Evolutionary conservation across 257 asterid species (phyloP).

Genomic region (Forsythia suspensa): DNA sequence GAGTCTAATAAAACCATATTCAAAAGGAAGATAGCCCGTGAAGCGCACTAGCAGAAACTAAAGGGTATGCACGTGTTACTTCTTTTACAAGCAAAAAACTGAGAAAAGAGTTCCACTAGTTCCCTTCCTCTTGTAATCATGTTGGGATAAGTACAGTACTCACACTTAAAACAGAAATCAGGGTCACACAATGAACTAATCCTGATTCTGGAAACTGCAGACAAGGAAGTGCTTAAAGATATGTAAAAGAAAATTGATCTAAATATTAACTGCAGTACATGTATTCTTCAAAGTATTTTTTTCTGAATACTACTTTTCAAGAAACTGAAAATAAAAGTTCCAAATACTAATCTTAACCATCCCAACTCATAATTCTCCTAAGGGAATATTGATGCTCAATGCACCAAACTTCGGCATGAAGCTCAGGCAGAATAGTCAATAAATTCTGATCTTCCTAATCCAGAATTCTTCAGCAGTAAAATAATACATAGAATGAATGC

Average conservation of each 20-base stretch:
- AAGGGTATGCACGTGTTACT: neutral
- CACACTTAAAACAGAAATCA: neutral
- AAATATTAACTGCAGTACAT: neutral
- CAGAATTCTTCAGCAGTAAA: neutral
- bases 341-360: neutral
- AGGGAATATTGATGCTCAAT: neutral
- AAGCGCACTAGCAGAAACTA: neutral
- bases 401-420: neutral
- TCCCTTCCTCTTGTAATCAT: neutral
- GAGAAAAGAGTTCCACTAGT: neutral
- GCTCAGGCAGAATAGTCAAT: neutral
- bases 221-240: neutral
- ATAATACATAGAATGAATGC: neutral
- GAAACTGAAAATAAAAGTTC: neutral
- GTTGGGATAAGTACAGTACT: neutral
- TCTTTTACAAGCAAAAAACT: neutral
- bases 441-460: neutral
- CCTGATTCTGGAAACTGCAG: neutral
- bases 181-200: neutral
- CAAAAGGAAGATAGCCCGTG: neutral
- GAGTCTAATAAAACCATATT: neutral
- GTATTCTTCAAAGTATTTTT: neutral
- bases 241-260: neutral
- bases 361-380: neutral
- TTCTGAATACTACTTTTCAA: neutral